Evolutionary conservation across 495 filamentous ascomycete species (phyloP).

Genomic region (Aspergillus biplanus): DNA sequence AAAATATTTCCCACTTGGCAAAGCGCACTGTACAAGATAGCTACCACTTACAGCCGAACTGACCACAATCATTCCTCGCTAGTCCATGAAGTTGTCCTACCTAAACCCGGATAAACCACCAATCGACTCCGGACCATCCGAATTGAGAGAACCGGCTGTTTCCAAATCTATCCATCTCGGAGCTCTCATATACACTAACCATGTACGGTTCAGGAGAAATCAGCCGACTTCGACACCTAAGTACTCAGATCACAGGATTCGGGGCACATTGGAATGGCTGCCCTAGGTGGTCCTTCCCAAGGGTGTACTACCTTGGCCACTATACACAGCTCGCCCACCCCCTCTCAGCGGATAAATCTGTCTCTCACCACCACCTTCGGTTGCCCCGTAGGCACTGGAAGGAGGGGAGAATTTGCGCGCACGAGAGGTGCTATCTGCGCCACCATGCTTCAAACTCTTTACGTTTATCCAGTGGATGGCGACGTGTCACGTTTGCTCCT

Average conservation of each 20-base stretch:
- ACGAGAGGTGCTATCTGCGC: conserved; percentile 2
- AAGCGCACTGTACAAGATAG: no score
- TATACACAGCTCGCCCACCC: neutral
- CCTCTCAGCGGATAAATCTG: neutral
- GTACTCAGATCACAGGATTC: neutral
- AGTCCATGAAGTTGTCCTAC: neutral
- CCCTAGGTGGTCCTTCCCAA: neutral
- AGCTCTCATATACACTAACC: conserved; percentile 7
- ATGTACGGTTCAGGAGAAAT: neutral
- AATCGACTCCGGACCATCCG: neutral
- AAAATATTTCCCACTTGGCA: no score
- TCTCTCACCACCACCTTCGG: neutral
- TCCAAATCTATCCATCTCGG: neutral
- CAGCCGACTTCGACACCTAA: neutral
- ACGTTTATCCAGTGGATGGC: neutral
- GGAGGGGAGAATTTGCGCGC: neutral
- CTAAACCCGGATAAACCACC: neutral
- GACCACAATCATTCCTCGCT: neutral
- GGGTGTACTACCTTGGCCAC: neutral
- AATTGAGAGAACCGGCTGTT: neutral
- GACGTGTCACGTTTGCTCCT: neutral
- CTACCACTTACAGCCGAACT: neutral
- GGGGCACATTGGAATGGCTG: neutral
- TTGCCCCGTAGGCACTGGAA: no score
- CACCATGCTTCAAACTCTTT: neutral